Base-by-base conservation (phyloP, 1,284 basidiomycete genomes). In the Tausonia pullulans region DNA sequence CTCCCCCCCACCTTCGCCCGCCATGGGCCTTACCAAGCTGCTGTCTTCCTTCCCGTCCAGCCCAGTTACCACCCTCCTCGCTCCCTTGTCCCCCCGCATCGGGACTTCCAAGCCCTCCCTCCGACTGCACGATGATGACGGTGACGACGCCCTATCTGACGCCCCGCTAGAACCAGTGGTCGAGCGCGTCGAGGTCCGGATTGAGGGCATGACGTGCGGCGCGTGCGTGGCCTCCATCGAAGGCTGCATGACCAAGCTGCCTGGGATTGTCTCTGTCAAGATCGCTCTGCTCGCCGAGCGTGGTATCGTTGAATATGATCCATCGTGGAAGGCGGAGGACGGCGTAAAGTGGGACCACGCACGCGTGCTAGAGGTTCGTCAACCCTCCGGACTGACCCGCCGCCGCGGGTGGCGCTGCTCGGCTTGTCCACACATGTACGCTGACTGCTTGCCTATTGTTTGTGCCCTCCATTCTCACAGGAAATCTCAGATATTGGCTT, bases 221-320 rank as follows among this genome's bases (percentile, higher is more conserved):
- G 78, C 78, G 5, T 79, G 78, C 65, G 78, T 79, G 4, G 77
- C 78, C 0, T 85, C 90, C n/a, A 98, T 98, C 69, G 96, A 99
- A 75, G 83, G 85, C 39, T 89, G 90, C 79, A 82, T 99, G n/a
- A 80, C 86, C 67, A 79, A 80, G 10, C 89, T 95, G 74, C 78
- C 84, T 27, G 96, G 96, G 39, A 94, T 99, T 64, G 76, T 85
- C 66, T 88, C 86, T 6, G 79, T 97, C 66, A 90, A 92, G 72
- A 93, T 99, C 39, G 94, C 95, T 13, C 81, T 99, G 16, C 82
- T 99, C 41, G 89, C 96, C 9, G 95, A 99, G 76, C 85, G 92
- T 41, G 95, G 88, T 3, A 83, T 91, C 46, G 80, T 99, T 69
- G 89, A 92, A 72, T 98, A 89, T 72, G 90, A 97, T 72, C 83